Percentiles rank a stretch among this genome's conserved stretches.
Conservation (phyloP, 2,329 filamentous ascomycete species). For the Penicillium sp. region DNA sequence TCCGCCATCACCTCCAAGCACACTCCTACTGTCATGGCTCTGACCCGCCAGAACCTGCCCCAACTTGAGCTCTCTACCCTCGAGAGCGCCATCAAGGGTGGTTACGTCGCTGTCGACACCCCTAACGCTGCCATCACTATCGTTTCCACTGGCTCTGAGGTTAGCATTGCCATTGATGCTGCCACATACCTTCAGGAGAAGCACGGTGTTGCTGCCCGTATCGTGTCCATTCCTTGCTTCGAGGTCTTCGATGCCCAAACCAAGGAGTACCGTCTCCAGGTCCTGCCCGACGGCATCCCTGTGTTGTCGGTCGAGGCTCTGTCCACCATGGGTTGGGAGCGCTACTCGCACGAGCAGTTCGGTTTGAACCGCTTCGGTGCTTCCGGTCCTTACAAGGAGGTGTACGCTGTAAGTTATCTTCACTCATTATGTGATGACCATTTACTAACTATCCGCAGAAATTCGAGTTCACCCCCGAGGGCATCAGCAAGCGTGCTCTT, state of each 20-base stretch:
- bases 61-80: constrained; percentile 94
- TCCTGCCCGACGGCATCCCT: constrained; percentile 91
- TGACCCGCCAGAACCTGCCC: constrained; percentile 97
- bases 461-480: constrained; percentile 98
- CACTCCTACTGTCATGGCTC: constrained; percentile 88
- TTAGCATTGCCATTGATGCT: constrained; percentile 87
- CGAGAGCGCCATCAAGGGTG: constrained; percentile 88
- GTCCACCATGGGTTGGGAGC: constrained; percentile 98
- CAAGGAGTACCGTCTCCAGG: constrained; percentile 92
- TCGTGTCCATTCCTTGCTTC: constrained; percentile 94
- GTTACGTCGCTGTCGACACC: constrained; percentile 83
- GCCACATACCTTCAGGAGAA: constrained; percentile 88
- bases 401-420: constrained; percentile 71
- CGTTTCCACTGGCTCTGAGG: constrained; percentile 93
- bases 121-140: constrained; percentile 83
- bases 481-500: constrained; percentile 89
- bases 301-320: constrained; percentile 88
- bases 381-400: constrained; percentile 93
- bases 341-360: constrained; percentile 99
- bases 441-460: constrained; percentile 57
- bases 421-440: neutral
- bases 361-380: constrained; percentile 99
- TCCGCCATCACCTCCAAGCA: constrained; percentile 83
- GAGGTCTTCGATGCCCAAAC: constrained; percentile 92
- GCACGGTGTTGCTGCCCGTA: constrained; percentile 79